A percentile compares a stretch with the other conserved stretches of the same genome.
phyloP scores from a whole-genome alignment of 31 red algal species.

The Bonnemaisonia californica region DNA sequence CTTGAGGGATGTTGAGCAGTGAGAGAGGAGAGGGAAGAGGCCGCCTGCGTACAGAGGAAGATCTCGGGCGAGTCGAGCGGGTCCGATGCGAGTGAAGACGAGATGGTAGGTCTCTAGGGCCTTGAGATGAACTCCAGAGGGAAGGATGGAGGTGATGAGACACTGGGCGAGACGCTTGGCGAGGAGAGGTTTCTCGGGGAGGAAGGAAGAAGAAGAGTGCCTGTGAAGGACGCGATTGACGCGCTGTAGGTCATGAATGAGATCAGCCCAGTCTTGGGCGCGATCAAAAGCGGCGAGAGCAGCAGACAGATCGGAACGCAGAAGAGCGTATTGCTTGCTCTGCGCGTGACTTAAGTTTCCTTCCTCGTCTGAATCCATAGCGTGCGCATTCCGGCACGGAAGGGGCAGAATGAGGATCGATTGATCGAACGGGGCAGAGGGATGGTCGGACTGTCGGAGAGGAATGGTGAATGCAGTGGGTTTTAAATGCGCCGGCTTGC shows the following conservation, averaged over 20 bases:
- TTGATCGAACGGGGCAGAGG: no score
- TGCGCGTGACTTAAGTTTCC: constrained; percentile 33
- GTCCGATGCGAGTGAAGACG: constrained; percentile 85
- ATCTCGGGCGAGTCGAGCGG: constrained; percentile 56
- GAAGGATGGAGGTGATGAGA: constrained; percentile 73
- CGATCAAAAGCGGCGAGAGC: constrained; percentile 90
- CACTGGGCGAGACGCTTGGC: constrained; percentile 96
- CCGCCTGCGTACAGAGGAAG: constrained; percentile 87
- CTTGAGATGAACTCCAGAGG: constrained; percentile 94
- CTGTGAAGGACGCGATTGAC: constrained; percentile 86
- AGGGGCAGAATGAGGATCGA: no score
- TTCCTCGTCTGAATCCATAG: constrained; percentile 66
- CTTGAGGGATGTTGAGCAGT: constrained; percentile 83
- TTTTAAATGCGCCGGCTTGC: no score
- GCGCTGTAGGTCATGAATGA: constrained; percentile 89
- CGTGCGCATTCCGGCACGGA: neutral
- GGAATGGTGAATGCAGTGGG: no score
- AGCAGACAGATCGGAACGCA: constrained; percentile 85
- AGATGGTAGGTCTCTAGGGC: constrained; percentile 93
- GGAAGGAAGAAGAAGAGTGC: constrained; percentile 54
- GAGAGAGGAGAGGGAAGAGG: constrained; percentile 91
- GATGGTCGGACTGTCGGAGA: no score
- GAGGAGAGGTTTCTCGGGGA: constrained; percentile 87
- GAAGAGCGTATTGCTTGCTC: constrained; percentile 58
- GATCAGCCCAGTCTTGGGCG: constrained; percentile 98